A percentile compares a stretch with the other conserved stretches of the same genome.
These are phyloP conservation scores for Graphilbum sp. DNA, from an alignment of 2,329 filamentous ascomycete species.

Conservation along the genomic window DNA sequence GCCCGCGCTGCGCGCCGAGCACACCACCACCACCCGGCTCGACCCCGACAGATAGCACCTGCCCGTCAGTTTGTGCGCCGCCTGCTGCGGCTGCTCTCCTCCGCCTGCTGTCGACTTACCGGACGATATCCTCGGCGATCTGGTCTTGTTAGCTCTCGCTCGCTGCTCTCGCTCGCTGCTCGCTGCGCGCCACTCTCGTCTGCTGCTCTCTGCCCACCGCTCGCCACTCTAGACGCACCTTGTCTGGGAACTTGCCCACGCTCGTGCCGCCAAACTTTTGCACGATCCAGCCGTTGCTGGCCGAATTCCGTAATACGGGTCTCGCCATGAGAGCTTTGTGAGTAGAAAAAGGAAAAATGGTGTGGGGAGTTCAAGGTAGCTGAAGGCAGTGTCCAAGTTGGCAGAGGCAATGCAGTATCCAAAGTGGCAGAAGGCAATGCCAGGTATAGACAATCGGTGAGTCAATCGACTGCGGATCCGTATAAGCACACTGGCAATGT, in stretches of 20 bases:
- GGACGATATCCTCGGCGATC: slow-evolving; percentile 13
- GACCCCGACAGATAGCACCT: slow-evolving; percentile 16
- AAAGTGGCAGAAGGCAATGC: too few species aligned
- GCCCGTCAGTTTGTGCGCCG: slow-evolving; percentile 1
- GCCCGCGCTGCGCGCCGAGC: slow-evolving; percentile 84
- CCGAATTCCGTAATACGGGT: slow-evolving; percentile 6
- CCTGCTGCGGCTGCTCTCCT: too few species aligned
- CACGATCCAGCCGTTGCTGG: slow-evolving; percentile 29
- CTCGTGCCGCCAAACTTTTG: slow-evolving; percentile 47
- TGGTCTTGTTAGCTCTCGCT: slow-evolving; percentile 9
- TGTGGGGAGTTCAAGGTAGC: too few species aligned
- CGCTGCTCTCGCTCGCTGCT: neutral
- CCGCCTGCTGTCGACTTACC: too few species aligned
- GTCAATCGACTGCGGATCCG: too few species aligned
- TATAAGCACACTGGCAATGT: too few species aligned
- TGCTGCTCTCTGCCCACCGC: neutral
- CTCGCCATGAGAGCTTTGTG: slow-evolving; percentile 6
- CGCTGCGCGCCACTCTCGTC: neutral
- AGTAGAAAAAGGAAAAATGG: neutral
- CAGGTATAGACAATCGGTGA: too few species aligned
- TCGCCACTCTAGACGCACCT: slow-evolving; percentile 22
- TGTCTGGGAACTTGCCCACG: slow-evolving; percentile 38
- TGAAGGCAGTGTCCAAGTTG: too few species aligned
- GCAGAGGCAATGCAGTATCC: too few species aligned
- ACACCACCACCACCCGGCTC: slow-evolving; percentile 78